Evolutionary conservation across 164 flowering plant genomes (phyloP), one percentile per base, ranked within the genome.

Genomic region (Kalanchoe fedtschenkoi): DNA sequence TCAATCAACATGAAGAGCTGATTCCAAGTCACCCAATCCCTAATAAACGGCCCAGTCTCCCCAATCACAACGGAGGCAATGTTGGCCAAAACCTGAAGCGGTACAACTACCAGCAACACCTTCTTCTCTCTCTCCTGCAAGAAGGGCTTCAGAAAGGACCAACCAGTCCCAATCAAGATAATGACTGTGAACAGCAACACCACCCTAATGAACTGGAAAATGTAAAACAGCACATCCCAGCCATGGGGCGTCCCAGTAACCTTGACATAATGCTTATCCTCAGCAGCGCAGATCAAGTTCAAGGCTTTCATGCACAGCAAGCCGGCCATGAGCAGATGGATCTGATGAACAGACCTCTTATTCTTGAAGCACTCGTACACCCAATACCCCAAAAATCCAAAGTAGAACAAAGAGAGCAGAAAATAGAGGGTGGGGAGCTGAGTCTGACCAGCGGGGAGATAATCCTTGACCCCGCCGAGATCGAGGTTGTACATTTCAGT

Each of bases 401-500:
- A 24, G 61, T 87, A 89, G 0, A 68, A 65, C n/a, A 89, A 8
- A 14, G 76, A 80, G 71, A 81, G 87, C 24, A 74, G 8, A 65
- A 76, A 72, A 62, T 72, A 87, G 19, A 89, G 69, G 5, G 75
- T 26, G 0, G 96, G 96, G 5, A 89, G 78, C 72, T 82, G 91
- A 7, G 95, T 89, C 54, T 76, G 77, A 19, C 95, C 96, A 21
- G 90, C 90, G 1, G 96, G 77, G 57, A 87, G 84, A 62, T 58
- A 87, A 29, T 85, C 95, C 66, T 76, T 82, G 38, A 70, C 65
- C 6, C 65, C 68, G 19, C 76, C 80, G 26, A 60, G 19, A 19
- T 84, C 89, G 13, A 78, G 34, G 35, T 89, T 89, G 72, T 77
- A 89, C 37, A 83, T 66, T 72, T 83, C 89, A n/a, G 96, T 87